phyloP scores from a whole-genome alignment of 768 basidiomycete species.

The Leccinum ochraceum region DNA sequence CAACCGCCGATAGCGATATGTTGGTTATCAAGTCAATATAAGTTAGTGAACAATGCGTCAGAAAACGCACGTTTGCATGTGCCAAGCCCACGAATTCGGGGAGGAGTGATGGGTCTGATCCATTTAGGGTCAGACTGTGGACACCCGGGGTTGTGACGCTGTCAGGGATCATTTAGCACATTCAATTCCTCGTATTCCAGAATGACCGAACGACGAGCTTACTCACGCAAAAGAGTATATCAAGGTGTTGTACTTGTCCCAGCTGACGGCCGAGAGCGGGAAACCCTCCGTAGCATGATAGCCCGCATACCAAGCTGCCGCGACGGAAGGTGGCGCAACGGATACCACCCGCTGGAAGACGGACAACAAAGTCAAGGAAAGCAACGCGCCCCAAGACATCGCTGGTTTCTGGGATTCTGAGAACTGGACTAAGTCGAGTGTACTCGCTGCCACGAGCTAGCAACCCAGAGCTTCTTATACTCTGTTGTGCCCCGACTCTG shows the following conservation, averaged over 20 bases:
- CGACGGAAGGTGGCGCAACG: constrained; percentile 29
- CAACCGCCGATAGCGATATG: constrained; percentile 71
- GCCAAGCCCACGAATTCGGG: constrained; percentile 54
- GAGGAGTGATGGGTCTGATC: constrained; percentile 50
- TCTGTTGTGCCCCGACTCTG: neutral
- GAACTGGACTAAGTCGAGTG: neutral
- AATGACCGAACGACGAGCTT: neutral
- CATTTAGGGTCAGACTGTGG: constrained; percentile 32
- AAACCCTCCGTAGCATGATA: constrained; percentile 56
- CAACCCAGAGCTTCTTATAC: constrained; percentile 10
- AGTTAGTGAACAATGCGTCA: neutral
- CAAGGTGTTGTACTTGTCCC: constrained; percentile 66
- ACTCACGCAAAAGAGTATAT: constrained; percentile 67
- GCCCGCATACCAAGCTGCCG: constrained; percentile 59
- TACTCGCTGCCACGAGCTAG: neutral
- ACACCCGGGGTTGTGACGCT: constrained; percentile 38
- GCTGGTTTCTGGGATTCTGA: neutral
- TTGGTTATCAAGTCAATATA: constrained; percentile 33
- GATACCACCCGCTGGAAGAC: neutral
- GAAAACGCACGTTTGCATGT: constrained; percentile 27
- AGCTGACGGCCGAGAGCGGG: constrained; percentile 53
- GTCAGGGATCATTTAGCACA: neutral
- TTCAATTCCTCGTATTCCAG: neutral
- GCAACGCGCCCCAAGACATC: neutral
- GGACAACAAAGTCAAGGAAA: neutral